Conservation (phyloP, 2,329 filamentous ascomycete species). For the Epicoccum sorghinum region DNA sequence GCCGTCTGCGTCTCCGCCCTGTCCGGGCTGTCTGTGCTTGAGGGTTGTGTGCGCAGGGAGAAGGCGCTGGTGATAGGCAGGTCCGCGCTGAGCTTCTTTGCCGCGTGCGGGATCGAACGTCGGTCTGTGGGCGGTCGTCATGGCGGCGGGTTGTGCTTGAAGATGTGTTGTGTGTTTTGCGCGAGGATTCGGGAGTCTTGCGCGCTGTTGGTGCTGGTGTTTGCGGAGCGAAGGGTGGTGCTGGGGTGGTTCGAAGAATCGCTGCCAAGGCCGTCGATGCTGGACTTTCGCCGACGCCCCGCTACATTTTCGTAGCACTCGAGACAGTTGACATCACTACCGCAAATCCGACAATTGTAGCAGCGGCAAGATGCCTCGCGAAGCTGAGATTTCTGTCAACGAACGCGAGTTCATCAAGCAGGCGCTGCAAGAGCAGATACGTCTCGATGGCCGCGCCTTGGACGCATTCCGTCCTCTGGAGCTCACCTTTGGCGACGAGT, state of each 20-base stretch:
- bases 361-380: constrained; percentile 75
- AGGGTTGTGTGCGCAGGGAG: constrained; percentile 92
- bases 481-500: constrained; percentile 85
- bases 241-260: constrained; percentile 3
- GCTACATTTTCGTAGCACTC: constrained; percentile 32
- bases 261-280: constrained; percentile 25
- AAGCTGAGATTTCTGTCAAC: constrained; percentile 87
- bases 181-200: constrained; percentile 42
- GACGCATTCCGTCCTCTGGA: constrained; percentile 80
- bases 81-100: constrained; percentile 91
- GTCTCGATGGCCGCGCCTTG: constrained; percentile 81
- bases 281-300: constrained; percentile 27
- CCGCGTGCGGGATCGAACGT: constrained; percentile 96
- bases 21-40: constrained; percentile 81
- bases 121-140: constrained; percentile 73
- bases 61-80: constrained; percentile 94
- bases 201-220: constrained; percentile 17
- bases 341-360: background rate
- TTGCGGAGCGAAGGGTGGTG: constrained; percentile 18
- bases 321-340: constrained; percentile 10
- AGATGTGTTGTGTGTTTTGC: background rate
- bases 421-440: constrained; percentile 79
- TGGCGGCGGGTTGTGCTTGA: constrained; percentile 30
- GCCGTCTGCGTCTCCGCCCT: constrained; percentile 80
- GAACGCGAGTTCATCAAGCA: constrained; percentile 86